Evolutionary conservation across 768 basidiomycete species (phyloP).

Genomic region (Trametes gibbosa): DNA sequence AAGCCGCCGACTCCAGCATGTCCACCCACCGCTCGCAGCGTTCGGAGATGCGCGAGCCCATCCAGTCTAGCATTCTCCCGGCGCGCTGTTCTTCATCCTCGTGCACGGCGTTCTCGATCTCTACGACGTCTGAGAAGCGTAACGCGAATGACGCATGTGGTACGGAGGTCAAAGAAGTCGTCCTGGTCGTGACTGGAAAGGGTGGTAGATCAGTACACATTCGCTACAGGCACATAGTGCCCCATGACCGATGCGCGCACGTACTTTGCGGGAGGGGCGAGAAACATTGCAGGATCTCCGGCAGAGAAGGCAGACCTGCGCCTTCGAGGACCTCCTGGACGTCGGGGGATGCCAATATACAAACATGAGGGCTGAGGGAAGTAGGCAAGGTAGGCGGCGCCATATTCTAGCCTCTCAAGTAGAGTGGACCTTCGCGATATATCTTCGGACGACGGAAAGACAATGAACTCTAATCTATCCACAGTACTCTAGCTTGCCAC

Average conservation of each 20-base stretch:
- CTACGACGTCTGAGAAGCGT: constrained; percentile 72
- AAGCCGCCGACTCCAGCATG: constrained; percentile 49
- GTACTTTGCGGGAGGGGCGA: constrained; percentile 80
- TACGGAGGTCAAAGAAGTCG: constrained; percentile 67
- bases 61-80: constrained; percentile 82
- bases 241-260: constrained; percentile 12
- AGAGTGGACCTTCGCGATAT: not conserved
- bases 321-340: constrained; percentile 56
- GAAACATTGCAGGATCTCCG: constrained; percentile 78
- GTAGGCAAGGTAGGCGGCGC: constrained; percentile 60
- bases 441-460: not conserved
- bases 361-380: constrained; percentile 81
- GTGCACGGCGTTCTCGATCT: constrained; percentile 69
- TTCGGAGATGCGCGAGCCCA: constrained; percentile 64
- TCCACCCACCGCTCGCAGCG: constrained; percentile 71
- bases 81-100: constrained; percentile 82
- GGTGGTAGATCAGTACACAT: constrained; percentile 1
- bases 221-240: not conserved
- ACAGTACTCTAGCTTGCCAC: not conserved
- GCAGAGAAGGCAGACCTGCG: constrained; percentile 64
- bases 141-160: constrained; percentile 71
- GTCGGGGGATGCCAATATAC: constrained; percentile 69
- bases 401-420: constrained; percentile 2
- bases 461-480: not conserved
- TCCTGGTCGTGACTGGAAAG: constrained; percentile 69